Evolutionary conservation across 495 filamentous ascomycete genomes (phyloP).

Genomic region (Penicillium desertorum): DNA sequence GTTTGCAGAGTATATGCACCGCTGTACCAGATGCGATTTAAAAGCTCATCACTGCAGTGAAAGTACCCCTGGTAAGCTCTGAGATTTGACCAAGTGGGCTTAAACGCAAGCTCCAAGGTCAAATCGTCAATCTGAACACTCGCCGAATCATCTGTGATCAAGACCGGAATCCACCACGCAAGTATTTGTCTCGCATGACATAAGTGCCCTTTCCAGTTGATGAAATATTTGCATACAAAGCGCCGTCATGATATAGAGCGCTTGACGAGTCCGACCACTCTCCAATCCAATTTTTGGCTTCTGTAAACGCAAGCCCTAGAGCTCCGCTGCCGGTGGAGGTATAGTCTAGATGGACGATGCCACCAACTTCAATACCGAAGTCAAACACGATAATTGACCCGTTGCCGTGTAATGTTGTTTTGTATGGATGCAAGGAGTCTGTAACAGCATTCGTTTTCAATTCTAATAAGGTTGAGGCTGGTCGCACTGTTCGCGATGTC

Average conservation of each 20-base stretch:
- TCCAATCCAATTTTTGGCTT: conserved; percentile 63
- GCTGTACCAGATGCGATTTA: conserved; percentile 66
- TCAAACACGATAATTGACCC: conserved; percentile 54
- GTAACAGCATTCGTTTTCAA: conserved; percentile 32
- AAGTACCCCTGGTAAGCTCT: conserved; percentile 64
- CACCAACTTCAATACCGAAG: conserved; percentile 60
- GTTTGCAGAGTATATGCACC: conserved; percentile 64
- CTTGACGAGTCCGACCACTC: conserved; percentile 60
- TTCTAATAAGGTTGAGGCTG: conserved; percentile 45
- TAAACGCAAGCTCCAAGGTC: conserved; percentile 53
- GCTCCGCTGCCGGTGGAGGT: conserved; percentile 44
- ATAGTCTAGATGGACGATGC: conserved; percentile 53
- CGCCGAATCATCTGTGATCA: conserved; percentile 35
- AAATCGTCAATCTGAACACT: conserved; percentile 44
- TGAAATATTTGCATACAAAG: conserved; percentile 53
- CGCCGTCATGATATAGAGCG: conserved; percentile 54
- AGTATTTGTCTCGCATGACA: conserved; percentile 51
- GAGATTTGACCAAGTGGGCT: conserved; percentile 65
- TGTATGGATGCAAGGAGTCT: conserved; percentile 28
- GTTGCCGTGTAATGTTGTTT: conserved; percentile 40
- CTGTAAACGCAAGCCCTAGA: conserved; percentile 61
- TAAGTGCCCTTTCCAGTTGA: conserved; percentile 44
- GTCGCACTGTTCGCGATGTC: conserved; percentile 51
- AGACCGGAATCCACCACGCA: conserved; percentile 61
- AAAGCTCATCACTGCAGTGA: conserved; percentile 55